phyloP scores from a whole-genome alignment of 2,329 filamentous ascomycete species.

The Microsporum canis region DNA sequence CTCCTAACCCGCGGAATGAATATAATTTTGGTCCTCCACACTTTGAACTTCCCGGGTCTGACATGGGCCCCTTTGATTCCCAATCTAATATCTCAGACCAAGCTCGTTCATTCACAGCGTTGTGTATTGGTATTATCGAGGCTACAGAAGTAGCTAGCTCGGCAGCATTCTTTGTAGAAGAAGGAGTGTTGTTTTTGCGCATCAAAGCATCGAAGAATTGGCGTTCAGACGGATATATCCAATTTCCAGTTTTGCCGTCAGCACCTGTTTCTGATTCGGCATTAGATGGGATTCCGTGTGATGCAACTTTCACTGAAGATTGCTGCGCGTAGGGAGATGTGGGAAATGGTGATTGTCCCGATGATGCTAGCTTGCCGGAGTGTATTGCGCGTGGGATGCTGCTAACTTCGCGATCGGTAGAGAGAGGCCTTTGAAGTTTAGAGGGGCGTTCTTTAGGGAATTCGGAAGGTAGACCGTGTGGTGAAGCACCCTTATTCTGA shows the following conservation, averaged over 20 bases:
- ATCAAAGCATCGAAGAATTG: constrained; percentile 98
- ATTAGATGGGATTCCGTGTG: constrained; percentile 49
- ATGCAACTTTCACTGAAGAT: constrained; percentile 20
- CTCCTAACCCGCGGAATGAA: constrained; percentile 60
- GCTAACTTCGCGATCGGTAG: constrained; percentile 60
- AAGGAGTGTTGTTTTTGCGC: constrained; percentile 71
- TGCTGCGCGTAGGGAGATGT: constrained; percentile 23
- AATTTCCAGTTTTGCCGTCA: constrained; percentile 64
- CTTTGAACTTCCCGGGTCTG: constrained; percentile 47
- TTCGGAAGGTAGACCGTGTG: constrained; percentile 24
- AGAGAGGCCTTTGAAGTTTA: constrained; percentile 41
- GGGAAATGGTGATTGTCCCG: constrained; percentile 15
- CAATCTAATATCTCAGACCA: constrained; percentile 86
- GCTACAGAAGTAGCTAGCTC: constrained; percentile 62
- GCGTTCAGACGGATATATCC: constrained; percentile 92
- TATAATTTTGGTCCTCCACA: constrained; percentile 72
- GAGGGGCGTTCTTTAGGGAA: constrained; percentile 13
- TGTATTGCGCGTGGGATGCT: constrained; percentile 59
- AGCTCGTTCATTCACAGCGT: constrained; percentile 92
- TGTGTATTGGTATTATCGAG: constrained; percentile 91
- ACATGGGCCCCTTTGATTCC: constrained; percentile 57
- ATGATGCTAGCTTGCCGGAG: constrained; percentile 11
- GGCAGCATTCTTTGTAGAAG: constrained; percentile 32
- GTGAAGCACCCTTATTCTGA: constrained; percentile 43
- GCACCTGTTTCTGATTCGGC: constrained; percentile 66